These are phyloP conservation scores for Cyberlindnera maritima DNA, from an alignment of 805 yeast genomes.

Conservation along the genomic window DNA sequence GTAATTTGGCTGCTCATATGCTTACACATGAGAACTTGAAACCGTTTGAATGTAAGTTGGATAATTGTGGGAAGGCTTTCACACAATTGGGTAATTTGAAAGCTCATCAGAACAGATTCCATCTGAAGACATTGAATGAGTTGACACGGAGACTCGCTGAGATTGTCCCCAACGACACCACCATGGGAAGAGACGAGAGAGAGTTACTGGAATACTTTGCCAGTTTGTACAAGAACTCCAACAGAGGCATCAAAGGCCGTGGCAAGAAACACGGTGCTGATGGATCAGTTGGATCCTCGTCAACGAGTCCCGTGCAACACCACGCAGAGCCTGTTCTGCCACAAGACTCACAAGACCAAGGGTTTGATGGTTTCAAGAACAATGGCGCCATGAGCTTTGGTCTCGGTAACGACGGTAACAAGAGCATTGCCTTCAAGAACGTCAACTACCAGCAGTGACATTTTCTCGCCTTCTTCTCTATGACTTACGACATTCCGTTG, in stretches of 20 bases:
- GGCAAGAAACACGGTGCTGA: conserved; percentile 48
- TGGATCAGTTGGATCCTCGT: background rate
- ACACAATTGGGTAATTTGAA: conserved; percentile 92
- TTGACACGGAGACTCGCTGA: conserved; percentile 69
- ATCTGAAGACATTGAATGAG: conserved; percentile 62
- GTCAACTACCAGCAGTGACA: conserved; percentile 22
- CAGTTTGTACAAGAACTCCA: conserved; percentile 79
- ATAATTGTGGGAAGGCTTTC: conserved; percentile 77
- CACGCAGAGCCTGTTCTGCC: background rate
- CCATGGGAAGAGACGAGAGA: conserved; percentile 60
- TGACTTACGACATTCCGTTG: background rate
- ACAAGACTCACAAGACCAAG: background rate
- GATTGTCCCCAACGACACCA: conserved; percentile 46
- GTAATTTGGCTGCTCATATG: conserved; percentile 85
- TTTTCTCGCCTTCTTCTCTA: background rate
- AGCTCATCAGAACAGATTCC: conserved; percentile 91
- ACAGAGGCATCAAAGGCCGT: conserved; percentile 89
- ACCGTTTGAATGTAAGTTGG: conserved; percentile 79
- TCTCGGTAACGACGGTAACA: background rate
- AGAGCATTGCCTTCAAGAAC: conserved; percentile 26
- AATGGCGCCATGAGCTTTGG: background rate
- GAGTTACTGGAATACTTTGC: conserved; percentile 76
- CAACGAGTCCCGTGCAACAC: conserved; percentile 2
- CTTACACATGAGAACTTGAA: conserved; percentile 76
- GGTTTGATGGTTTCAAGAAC: background rate